Base-by-base conservation (phyloP, 495 filamentous ascomycete species). In the Pyrenula aspistea region DNA sequence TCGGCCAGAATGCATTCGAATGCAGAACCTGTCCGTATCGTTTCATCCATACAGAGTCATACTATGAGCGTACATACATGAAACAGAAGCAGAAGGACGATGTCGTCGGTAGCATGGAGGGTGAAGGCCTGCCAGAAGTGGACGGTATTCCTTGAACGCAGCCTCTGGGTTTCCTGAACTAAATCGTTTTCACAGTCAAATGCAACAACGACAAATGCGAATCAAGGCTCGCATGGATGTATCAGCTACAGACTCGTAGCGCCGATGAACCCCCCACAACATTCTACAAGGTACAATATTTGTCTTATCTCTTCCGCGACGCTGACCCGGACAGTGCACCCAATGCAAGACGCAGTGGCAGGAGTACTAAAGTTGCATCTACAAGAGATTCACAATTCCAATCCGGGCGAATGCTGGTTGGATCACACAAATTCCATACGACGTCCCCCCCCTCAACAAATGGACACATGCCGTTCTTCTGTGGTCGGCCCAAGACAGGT, bases 181-280 rank as follows among this genome's bases (percentile, higher is more conserved):
- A 15, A 42, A 42, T 8, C 15, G 31, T 56, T 36, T 21, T 59
- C 21, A 57, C 70, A 77, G 83, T 86, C 47, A 87, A 89, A 77
- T 98, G 93, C 68, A 78, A 85, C 11, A 78, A 78, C 52, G 82
- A 87, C 42, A 72, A 76, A 49, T 98, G 93, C 73, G 77, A 83
- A 57, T 86, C 87, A 25, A 72, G 78, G 53, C 80, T 87, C 72
- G 93, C 94, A 36, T 94, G 88, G 57, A 96, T 89, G 79, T 94
- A 90, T 73, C 87, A 92, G 79, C 83, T 96, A 63, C 93, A 98
- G 79, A 97, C 96, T 73, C 84, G 93, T 57, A 95, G 89, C 74
- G 93, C 94, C 48, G 93, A 98, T 73, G 93, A 98, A 77, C 93
- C 93, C 54, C 96, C 95, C 90, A 98, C 93, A 52, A 88, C 80